These are phyloP conservation scores for Sugiyamaella pinicola DNA, from an alignment of 1,139 yeast genomes.

Conservation along the genomic window DNA sequence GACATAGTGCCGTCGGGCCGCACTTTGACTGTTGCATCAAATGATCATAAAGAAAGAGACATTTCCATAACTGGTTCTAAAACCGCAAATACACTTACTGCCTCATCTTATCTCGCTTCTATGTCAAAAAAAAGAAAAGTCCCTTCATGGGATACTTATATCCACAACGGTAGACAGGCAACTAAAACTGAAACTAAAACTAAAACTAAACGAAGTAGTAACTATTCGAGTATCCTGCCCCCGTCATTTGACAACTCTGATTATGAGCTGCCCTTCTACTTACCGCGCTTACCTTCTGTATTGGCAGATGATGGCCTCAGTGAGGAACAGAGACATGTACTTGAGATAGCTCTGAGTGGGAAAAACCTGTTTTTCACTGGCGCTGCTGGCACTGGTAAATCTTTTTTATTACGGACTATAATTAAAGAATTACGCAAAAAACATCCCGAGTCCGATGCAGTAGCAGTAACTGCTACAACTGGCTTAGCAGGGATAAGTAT, in stretches of 20 bases:
- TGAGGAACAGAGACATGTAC: slow-evolving; percentile 26
- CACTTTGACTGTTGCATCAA: background rate
- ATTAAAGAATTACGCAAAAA: slow-evolving; percentile 51
- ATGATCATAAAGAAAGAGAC: slow-evolving; percentile 1
- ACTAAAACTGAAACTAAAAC: background rate
- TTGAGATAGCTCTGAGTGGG: slow-evolving; percentile 25
- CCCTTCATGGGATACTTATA: slow-evolving; percentile 11
- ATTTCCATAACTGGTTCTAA: too few species aligned
- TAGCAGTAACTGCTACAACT: slow-evolving; percentile 88
- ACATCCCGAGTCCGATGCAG: slow-evolving; percentile 48
- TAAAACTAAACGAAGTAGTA: too few species aligned
- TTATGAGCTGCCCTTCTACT: too few species aligned
- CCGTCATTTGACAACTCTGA: too few species aligned
- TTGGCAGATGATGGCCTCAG: slow-evolving; percentile 16
- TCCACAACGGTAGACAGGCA: slow-evolving; percentile 10
- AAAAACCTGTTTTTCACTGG: slow-evolving; percentile 73
- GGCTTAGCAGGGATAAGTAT: slow-evolving; percentile 90
- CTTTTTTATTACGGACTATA: slow-evolving; percentile 65
- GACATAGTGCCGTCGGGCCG: background rate
- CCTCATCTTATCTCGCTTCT: background rate
- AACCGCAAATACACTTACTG: background rate
- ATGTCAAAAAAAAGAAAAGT: slow-evolving; percentile 9
- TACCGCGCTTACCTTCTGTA: too few species aligned
- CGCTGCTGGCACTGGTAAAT: slow-evolving; percentile 96
- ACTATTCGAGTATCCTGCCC: too few species aligned